Evolutionary conservation across 2,329 filamentous ascomycete genomes (phyloP), one percentile per base, ranked within the genome.

Genomic region (Huntiella bhutanensis): DNA sequence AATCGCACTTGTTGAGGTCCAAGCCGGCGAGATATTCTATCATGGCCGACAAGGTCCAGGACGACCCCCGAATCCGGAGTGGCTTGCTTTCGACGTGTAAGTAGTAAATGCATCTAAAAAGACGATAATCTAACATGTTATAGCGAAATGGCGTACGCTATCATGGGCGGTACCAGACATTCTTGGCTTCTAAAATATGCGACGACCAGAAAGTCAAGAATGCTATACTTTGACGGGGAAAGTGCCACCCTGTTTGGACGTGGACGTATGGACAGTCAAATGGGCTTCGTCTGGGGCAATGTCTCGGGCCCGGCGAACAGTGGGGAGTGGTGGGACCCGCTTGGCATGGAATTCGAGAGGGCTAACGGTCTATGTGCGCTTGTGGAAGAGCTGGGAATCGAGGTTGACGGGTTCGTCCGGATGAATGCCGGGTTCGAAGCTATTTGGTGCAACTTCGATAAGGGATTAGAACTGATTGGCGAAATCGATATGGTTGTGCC

Each of bases 401-500:
- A 67, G 4, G 63, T 65, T 32, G 68, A 72, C 52, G 67, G 64
- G 2, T 56, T 69, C 33, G 62, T 70, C 37, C 59, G 67, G 48
- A 70, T 70, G 66, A 69, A 70, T 52, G 63, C 66, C 10, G 67
- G 65, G 3, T 70, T 70, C 49, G 66, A 70, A 55, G 55, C 69
- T 53, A 67, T 69, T n/a, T 68, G 66, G 66, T 70, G 67, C 51
- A 60, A 69, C 48, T 70, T 70, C 45, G 55, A 64, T 46, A 60
- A 61, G 7, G 65, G 61, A 13, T 52, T 68, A 45, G 55, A 60
- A 44, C 51, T 70, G 41, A 54, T 69, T 16, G 63, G 59, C 38
- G 61, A 62, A 48, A 50, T 67, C 12, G 68, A 70, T 51, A 61
- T 68, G 2, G 68, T 66, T 16, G 64, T 61, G 12, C 67, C 67